phyloP scores from a whole-genome alignment of 306 rosid genomes.

The Acacia melanoxylon region DNA sequence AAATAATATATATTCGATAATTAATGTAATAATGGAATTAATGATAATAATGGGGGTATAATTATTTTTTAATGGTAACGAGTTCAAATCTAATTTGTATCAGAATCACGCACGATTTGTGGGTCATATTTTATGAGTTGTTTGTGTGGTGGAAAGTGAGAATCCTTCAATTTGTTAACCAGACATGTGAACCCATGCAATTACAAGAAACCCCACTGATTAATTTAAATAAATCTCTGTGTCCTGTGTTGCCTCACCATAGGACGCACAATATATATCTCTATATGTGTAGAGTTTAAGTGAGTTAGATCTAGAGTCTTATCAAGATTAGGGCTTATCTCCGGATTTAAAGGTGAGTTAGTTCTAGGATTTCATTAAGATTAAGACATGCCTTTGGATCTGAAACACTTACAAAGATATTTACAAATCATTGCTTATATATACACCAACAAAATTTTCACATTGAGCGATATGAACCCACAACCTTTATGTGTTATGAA shows the following conservation, averaged over 20 bases:
- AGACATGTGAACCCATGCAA: conserved; percentile 74
- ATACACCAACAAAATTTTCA: background rate
- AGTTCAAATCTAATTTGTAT: conserved; percentile 69
- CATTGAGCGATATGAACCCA: too few species aligned
- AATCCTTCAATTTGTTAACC: conserved; percentile 61
- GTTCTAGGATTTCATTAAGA: too few species aligned
- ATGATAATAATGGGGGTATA: conserved; percentile 20
- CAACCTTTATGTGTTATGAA: too few species aligned
- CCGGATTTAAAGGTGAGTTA: too few species aligned
- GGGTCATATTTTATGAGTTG: conserved; percentile 85
- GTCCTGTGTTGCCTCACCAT: conserved; percentile 44
- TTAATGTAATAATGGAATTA: conserved; percentile 2
- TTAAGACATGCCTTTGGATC: too few species aligned
- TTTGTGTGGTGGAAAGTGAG: conserved; percentile 75
- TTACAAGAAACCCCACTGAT: conserved; percentile 61
- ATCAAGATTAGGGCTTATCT: too few species aligned
- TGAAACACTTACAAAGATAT: too few species aligned
- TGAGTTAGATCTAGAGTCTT: too few species aligned
- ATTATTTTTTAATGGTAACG: conserved; percentile 25
- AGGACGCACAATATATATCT: conserved; percentile 19
- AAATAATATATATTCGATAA: conserved; percentile 14
- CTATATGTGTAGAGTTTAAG: too few species aligned
- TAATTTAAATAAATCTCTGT: conserved; percentile 35
- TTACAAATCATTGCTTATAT: too few species aligned
- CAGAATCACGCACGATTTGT: conserved; percentile 84